These are phyloP conservation scores for Buddleja alternifolia DNA, from an alignment of 257 asterid species.

Conservation along the genomic window DNA sequence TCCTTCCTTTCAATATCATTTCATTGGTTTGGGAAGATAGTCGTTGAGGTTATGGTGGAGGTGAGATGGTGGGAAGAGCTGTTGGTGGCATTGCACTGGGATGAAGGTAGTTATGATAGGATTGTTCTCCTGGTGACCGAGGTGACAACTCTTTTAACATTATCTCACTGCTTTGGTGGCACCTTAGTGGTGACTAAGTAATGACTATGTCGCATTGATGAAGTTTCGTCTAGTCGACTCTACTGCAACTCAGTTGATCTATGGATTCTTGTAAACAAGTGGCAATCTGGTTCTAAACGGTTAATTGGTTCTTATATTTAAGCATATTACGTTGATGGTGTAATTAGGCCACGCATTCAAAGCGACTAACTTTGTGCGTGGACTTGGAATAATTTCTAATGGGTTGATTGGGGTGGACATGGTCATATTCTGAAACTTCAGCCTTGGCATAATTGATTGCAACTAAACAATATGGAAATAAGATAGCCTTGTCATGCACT, in stretches of 20 bases:
- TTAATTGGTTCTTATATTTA: background rate
- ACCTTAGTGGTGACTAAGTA: background rate
- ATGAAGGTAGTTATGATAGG: background rate
- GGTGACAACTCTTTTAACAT: background rate
- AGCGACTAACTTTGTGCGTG: background rate
- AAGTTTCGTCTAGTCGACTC: background rate
- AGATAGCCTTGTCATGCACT: background rate
- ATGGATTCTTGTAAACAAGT: background rate
- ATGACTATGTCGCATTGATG: background rate
- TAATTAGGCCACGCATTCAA: background rate
- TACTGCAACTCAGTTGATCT: background rate
- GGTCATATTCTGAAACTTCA: background rate
- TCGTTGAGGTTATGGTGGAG: background rate
- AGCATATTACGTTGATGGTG: background rate
- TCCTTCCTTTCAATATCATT: background rate
- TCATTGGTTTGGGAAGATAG: background rate
- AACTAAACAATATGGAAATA: background rate
- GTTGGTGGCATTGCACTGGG: background rate
- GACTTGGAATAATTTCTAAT: background rate
- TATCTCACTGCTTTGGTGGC: background rate
- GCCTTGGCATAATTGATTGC: background rate
- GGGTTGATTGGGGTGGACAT: background rate
- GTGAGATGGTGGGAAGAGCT: background rate
- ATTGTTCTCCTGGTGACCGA: background rate
- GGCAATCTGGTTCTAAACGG: background rate